Percentiles rank a stretch among this genome's conserved stretches.
Evolutionary conservation across 305 asterid species (phyloP).

Genomic region (Fraxinus greggii): DNA sequence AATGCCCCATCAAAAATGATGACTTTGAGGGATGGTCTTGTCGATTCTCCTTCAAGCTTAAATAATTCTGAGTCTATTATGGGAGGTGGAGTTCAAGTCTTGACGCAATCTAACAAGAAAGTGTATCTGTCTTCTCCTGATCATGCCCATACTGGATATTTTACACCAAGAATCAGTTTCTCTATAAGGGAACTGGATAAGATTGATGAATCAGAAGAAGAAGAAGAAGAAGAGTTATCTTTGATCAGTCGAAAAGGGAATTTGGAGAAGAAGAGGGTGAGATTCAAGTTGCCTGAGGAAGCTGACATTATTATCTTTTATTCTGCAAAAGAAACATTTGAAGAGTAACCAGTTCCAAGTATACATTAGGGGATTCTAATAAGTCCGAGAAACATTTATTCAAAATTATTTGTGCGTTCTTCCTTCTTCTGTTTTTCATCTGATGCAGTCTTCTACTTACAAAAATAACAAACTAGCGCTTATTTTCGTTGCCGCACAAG

Average conservation of each 20-base stretch:
- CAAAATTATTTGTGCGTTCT: neutral
- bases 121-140: conserved; percentile 32
- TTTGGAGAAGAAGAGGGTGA: conserved; percentile 30
- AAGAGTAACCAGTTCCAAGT: neutral
- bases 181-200: conserved; percentile 21
- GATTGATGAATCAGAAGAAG: conserved; percentile 24
- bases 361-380: too few species aligned
- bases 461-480: too few species aligned
- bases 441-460: neutral
- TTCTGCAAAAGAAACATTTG: conserved; percentile 24
- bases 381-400: too few species aligned
- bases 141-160: neutral
- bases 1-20: neutral
- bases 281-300: conserved; percentile 37
- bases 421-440: neutral
- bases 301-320: conserved; percentile 24
- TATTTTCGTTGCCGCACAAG: neutral
- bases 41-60: conserved; percentile 24
- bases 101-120: conserved; percentile 17
- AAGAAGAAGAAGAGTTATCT: neutral
- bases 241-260: conserved; percentile 5
- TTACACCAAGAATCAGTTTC: conserved; percentile 33
- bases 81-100: neutral
- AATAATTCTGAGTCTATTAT: neutral
- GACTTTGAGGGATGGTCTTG: conserved; percentile 27